A percentile compares a stretch with the other conserved stretches of the same genome.
Conservation (phyloP, 148 eudicot genomes). For the Mesembryanthemum crystallinum region DNA sequence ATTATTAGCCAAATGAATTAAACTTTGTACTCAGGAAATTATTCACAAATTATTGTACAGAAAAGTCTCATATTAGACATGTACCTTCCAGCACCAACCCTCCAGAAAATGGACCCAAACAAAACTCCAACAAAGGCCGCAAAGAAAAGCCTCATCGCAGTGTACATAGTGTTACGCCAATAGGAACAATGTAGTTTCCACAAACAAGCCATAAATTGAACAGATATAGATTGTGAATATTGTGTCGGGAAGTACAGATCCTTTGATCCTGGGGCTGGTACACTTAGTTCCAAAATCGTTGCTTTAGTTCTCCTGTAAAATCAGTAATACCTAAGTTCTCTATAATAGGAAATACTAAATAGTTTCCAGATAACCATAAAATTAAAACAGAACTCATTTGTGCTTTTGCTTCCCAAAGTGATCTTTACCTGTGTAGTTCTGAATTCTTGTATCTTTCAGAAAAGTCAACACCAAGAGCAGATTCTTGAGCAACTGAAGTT, state of each 20-base stretch:
- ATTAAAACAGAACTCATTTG: neutral
- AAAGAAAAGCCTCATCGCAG: conserved; percentile 53
- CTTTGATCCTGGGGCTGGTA: conserved; percentile 47
- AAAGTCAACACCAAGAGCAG: conserved; percentile 47
- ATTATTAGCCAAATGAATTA: neutral
- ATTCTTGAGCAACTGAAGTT: conserved; percentile 54
- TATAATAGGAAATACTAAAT: neutral
- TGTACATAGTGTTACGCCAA: conserved; percentile 62
- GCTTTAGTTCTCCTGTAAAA: conserved; percentile 50
- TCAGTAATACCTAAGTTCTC: neutral
- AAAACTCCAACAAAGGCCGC: conserved; percentile 43
- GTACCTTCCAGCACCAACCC: conserved; percentile 45
- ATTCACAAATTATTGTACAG: neutral
- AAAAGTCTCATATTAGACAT: neutral
- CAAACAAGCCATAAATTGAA: conserved; percentile 52
- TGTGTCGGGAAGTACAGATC: conserved; percentile 52
- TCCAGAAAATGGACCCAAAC: conserved; percentile 63
- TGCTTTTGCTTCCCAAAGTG: neutral
- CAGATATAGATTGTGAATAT: conserved; percentile 42
- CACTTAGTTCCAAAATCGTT: conserved; percentile 43
- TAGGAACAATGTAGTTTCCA: conserved; percentile 64
- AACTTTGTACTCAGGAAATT: neutral
- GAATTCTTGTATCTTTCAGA: conserved; percentile 50
- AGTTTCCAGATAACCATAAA: neutral
- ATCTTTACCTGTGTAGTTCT: conserved; percentile 41